Evolutionary conservation across 1,139 yeast species (phyloP).

Genomic region (Yamadazyma aaseri): DNA sequence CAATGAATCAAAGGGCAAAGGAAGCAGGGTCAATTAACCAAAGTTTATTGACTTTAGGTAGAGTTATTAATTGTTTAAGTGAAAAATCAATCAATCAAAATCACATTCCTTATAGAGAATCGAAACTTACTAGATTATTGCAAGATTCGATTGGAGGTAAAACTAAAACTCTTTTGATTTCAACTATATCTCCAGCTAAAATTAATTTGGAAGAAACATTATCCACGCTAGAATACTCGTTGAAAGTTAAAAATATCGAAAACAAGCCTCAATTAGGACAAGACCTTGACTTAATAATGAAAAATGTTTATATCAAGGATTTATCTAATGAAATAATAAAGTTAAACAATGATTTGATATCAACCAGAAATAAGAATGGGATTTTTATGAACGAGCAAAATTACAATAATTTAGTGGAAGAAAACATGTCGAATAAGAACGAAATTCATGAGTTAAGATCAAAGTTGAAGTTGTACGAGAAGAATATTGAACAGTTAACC

Average conservation of each 20-base stretch:
- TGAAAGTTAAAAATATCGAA: constrained; percentile 73
- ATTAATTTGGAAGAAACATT: constrained; percentile 74
- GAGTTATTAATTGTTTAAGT: constrained; percentile 72
- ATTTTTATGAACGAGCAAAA: constrained; percentile 59
- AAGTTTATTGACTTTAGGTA: constrained; percentile 75
- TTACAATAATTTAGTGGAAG: constrained; percentile 45
- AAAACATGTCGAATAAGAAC: constrained; percentile 14
- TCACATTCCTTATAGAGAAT: constrained; percentile 84
- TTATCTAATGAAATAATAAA: constrained; percentile 56
- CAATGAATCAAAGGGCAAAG: constrained; percentile 72
- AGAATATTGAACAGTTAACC: constrained; percentile 9
- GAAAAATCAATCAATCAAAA: constrained; percentile 17
- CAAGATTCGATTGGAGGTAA: constrained; percentile 85
- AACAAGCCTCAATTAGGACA: constrained; percentile 64
- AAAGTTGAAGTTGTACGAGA: constrained; percentile 8
- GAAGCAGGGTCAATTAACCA: constrained; percentile 91
- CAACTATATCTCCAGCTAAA: constrained; percentile 80
- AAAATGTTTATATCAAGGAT: constrained; percentile 57
- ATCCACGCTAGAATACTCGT: constrained; percentile 83
- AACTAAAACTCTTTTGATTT: constrained; percentile 76
- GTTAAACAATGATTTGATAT: constrained; percentile 55
- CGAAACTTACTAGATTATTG: constrained; percentile 72
- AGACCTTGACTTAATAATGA: constrained; percentile 54
- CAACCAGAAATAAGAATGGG: constrained; percentile 64
- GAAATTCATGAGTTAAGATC: constrained; percentile 15